A percentile compares a stretch with the other conserved stretches of the same genome.
phyloP scores from a whole-genome alignment of 2,329 filamentous ascomycete species.

The Fusarium palustre region DNA sequence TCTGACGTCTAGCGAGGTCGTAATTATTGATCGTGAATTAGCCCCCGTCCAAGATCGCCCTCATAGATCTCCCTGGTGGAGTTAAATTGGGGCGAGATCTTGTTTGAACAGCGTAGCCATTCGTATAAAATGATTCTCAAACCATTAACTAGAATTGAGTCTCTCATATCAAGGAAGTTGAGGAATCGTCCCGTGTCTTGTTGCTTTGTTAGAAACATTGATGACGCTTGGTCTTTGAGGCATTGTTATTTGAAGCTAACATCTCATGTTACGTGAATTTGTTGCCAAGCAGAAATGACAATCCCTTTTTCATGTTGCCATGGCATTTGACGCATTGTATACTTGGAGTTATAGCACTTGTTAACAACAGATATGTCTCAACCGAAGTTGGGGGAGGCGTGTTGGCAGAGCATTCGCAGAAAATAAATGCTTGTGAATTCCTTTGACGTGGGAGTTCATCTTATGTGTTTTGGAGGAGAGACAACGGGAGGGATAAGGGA shows the following conservation, averaged over 20 bases:
- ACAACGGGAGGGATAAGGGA: conserved; percentile 11
- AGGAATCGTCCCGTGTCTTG: conserved; percentile 8
- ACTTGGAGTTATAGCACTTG: neutral
- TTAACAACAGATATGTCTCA: conserved; percentile 27
- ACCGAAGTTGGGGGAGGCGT: conserved; percentile 9
- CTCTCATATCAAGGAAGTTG: neutral
- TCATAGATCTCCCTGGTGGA: conserved; percentile 18
- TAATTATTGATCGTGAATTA: neutral
- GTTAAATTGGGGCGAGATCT: conserved; percentile 2
- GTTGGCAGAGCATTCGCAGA: conserved; percentile 22
- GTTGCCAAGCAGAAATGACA: conserved; percentile 14
- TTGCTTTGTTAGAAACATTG: conserved; percentile 4
- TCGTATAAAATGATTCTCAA: conserved; percentile 3
- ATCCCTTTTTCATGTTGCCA: conserved; percentile 15
- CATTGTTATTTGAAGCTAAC: neutral
- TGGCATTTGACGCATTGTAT: conserved; percentile 7
- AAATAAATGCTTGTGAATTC: conserved; percentile 30
- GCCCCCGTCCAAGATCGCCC: conserved; percentile 2
- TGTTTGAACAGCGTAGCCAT: conserved; percentile 14
- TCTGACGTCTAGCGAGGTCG: neutral
- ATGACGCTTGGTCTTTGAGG: conserved; percentile 1
- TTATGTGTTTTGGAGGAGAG: conserved; percentile 25
- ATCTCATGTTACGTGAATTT: neutral
- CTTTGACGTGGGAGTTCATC: conserved; percentile 20
- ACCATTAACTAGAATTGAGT: neutral